phyloP scores from a whole-genome alignment of 2,329 filamentous ascomycete genomes.

The Alternaria postmessia region DNA sequence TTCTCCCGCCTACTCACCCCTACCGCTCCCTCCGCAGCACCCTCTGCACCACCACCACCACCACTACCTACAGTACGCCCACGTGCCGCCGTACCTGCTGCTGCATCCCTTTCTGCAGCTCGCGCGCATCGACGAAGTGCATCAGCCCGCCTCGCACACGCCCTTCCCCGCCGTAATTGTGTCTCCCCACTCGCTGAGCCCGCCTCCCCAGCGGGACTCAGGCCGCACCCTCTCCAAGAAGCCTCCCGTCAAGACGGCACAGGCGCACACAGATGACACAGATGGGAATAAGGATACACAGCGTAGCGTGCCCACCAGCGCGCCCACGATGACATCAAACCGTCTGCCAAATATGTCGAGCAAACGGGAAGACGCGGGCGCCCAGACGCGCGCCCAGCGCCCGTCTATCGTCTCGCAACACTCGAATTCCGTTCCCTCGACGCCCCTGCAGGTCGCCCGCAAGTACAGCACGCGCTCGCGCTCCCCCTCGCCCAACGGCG shows the following conservation, averaged over 20 bases:
- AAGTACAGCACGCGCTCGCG: slow-evolving; percentile 80
- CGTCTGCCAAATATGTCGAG: slow-evolving; percentile 36
- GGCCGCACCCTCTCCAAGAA: slow-evolving; percentile 42
- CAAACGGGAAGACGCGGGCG: slow-evolving; percentile 37
- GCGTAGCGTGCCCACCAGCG: slow-evolving; percentile 46
- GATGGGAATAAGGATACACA: slow-evolving; percentile 49
- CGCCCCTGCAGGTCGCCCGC: slow-evolving; percentile 86
- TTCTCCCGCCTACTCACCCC: slow-evolving; percentile 19
- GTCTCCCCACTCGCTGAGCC: slow-evolving; percentile 48
- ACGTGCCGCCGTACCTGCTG: slow-evolving; percentile 31
- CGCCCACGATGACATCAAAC: slow-evolving; percentile 50
- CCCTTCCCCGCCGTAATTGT: slow-evolving; percentile 48
- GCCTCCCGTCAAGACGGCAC: slow-evolving; percentile 34
- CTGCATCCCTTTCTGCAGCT: slow-evolving; percentile 42
- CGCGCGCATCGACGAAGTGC: slow-evolving; percentile 40
- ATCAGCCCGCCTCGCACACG: slow-evolving; percentile 28
- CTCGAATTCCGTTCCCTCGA: slow-evolving; percentile 91
- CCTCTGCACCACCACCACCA: slow-evolving; percentile 10
- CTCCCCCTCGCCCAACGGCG: slow-evolving; percentile 79
- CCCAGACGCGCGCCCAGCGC: slow-evolving; percentile 48
- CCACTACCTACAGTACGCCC: slow-evolving; percentile 17
- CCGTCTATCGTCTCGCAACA: slow-evolving; percentile 67
- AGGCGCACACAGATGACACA: slow-evolving; percentile 42
- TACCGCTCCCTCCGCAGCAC: slow-evolving; percentile 2
- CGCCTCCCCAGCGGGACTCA: slow-evolving; percentile 45